Conservation (phyloP, 345 rosid genomes). For the Mercurialis annua region DNA sequence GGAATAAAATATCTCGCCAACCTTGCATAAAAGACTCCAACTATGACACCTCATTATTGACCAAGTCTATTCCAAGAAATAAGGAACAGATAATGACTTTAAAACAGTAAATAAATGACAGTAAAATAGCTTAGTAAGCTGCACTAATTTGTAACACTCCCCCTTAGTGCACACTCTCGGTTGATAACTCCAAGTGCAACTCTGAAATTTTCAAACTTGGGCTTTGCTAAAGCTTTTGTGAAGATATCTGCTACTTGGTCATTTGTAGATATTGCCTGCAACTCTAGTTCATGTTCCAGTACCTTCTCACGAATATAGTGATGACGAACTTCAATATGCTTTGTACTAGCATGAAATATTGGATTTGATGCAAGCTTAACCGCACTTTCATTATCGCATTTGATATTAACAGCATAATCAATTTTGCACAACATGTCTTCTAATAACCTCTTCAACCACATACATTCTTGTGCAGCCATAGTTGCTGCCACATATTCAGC, state of each 20-base stretch:
- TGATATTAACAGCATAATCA: neutral
- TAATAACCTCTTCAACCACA: conserved; percentile 12
- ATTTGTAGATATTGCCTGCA: neutral
- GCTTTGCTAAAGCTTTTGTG: neutral
- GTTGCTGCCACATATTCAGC: too few species aligned
- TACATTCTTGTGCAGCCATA: too few species aligned
- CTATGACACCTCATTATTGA: too few species aligned
- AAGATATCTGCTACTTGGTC: neutral
- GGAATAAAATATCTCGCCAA: too few species aligned
- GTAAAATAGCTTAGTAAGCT: too few species aligned
- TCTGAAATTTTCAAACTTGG: neutral
- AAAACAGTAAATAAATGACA: too few species aligned
- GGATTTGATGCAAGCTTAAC: too few species aligned
- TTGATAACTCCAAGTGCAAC: neutral
- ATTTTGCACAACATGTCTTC: neutral
- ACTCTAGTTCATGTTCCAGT: too few species aligned
- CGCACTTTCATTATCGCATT: conserved; percentile 11
- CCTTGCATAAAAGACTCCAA: too few species aligned
- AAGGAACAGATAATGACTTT: too few species aligned
- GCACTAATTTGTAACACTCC: too few species aligned
- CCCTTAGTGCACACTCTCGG: neutral
- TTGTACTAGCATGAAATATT: conserved; percentile 1
- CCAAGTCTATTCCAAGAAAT: too few species aligned
- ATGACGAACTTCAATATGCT: neutral
- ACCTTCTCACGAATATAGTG: neutral